These are phyloP conservation scores for Umbelopsis ramanniana DNA, from an alignment of 192 early-diverging fungal genomes.

Conservation along the genomic window DNA sequence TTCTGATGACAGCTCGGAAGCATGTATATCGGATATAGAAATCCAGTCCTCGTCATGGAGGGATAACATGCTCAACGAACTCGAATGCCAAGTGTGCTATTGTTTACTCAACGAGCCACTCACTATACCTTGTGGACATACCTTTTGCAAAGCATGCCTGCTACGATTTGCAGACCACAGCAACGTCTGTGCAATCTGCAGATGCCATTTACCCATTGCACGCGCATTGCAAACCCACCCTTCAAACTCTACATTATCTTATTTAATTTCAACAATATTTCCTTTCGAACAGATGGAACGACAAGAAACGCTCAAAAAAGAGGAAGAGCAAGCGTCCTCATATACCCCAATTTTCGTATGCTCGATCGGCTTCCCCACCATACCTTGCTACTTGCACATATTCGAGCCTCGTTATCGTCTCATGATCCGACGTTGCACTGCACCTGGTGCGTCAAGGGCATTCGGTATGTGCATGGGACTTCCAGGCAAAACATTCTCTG, in stretches of 20 bases:
- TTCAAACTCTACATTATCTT: slow-evolving; percentile 34
- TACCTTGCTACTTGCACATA: slow-evolving; percentile 63
- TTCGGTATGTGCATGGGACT: slow-evolving; percentile 60
- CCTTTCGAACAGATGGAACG: slow-evolving; percentile 25
- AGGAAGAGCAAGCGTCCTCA: slow-evolving; percentile 23
- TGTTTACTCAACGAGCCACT: slow-evolving; percentile 57
- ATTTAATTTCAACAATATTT: slow-evolving; percentile 25
- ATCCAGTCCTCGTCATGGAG: not conserved
- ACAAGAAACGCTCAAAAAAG: slow-evolving; percentile 23
- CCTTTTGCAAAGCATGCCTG: slow-evolving; percentile 63
- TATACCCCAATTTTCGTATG: slow-evolving; percentile 64
- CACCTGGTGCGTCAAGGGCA: slow-evolving; percentile 39
- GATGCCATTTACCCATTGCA: slow-evolving; percentile 39
- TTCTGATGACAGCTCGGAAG: not conserved
- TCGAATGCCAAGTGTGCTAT: slow-evolving; percentile 69
- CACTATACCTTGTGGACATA: slow-evolving; percentile 70
- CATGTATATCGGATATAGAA: not conserved
- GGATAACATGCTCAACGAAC: not conserved
- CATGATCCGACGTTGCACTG: slow-evolving; percentile 57
- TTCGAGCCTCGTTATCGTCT: slow-evolving; percentile 69
- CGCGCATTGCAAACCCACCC: slow-evolving; percentile 45
- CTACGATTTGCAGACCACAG: slow-evolving; percentile 58
- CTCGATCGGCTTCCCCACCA: slow-evolving; percentile 59
- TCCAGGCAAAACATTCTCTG: slow-evolving; percentile 36
- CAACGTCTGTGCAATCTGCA: slow-evolving; percentile 49